These are phyloP conservation scores for Sordaria brevicollis DNA, from an alignment of 495 filamentous ascomycete genomes.

Conservation along the genomic window DNA sequence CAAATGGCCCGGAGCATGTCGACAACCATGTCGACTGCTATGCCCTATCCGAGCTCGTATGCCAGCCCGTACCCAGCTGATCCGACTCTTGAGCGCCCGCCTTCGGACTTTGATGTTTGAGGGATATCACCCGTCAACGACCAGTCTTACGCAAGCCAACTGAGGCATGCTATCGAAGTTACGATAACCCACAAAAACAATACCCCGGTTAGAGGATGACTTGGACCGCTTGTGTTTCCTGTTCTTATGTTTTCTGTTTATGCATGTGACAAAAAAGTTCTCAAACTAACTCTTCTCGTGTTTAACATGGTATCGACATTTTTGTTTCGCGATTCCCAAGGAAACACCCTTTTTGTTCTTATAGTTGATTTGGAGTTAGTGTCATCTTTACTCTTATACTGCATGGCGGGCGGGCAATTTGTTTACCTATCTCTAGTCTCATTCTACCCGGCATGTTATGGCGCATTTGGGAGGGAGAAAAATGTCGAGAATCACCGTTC, in stretches of 20 bases:
- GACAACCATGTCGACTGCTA: conserved; percentile 4
- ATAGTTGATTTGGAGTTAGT: not conserved
- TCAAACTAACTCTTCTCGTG: not conserved
- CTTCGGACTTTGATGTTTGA: conserved; percentile 16
- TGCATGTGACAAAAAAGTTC: not conserved
- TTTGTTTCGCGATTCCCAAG: not conserved
- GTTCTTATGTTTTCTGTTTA: not conserved
- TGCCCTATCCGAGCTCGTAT: conserved; percentile 10
- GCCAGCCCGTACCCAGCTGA: conserved; percentile 7
- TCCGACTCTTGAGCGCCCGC: conserved; percentile 4
- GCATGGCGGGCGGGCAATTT: not conserved
- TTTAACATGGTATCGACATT: not conserved
- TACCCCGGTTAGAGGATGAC: not conserved
- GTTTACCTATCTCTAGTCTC: not conserved
- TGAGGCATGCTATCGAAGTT: not conserved
- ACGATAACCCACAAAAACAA: not conserved
- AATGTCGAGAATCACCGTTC: not conserved
- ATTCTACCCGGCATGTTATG: not conserved
- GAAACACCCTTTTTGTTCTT: not conserved
- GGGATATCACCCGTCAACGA: not conserved
- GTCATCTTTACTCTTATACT: not conserved
- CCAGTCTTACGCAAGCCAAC: not conserved
- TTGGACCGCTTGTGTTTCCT: not conserved
- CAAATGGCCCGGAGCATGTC: conserved; percentile 7
- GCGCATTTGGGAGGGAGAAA: not conserved